phyloP scores from a whole-genome alignment of 2,329 filamentous ascomycete species.

The Penicillium sp. region DNA sequence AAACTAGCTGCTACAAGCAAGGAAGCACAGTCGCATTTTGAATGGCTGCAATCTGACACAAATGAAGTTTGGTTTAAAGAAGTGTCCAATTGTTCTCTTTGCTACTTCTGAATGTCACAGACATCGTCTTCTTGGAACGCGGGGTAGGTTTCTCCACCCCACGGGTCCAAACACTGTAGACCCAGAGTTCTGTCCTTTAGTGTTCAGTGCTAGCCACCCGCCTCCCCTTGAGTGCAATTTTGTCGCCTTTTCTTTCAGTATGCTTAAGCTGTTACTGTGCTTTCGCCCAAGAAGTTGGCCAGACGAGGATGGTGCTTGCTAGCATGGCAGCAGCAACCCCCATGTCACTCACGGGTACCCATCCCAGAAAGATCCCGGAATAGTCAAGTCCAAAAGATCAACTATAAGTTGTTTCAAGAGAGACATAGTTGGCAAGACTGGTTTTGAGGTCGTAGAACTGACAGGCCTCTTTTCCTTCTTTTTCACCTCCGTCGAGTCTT shows the following conservation, averaged over 20 bases:
- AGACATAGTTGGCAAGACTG: conserved; percentile 1
- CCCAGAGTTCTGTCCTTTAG: too few species aligned
- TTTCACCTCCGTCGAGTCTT: background rate
- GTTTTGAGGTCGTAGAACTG: background rate
- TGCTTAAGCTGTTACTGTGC: background rate
- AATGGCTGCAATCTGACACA: too few species aligned
- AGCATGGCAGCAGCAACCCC: conserved; percentile 61
- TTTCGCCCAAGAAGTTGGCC: conserved; percentile 37
- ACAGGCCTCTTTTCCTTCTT: background rate
- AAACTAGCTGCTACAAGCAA: too few species aligned
- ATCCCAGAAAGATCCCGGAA: conserved; percentile 63
- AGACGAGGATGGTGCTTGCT: conserved; percentile 58
- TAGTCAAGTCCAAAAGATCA: conserved; percentile 61
- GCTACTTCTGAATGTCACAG: too few species aligned
- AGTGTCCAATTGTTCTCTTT: too few species aligned
- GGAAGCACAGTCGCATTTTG: too few species aligned
- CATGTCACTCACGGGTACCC: conserved; percentile 55
- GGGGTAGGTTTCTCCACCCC: too few species aligned
- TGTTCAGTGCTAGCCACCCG: too few species aligned
- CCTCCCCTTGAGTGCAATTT: too few species aligned
- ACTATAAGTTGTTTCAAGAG: conserved; percentile 54
- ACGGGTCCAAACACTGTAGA: too few species aligned
- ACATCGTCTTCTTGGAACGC: too few species aligned
- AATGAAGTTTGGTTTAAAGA: too few species aligned
- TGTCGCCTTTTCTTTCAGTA: background rate